A percentile compares a stretch with the other conserved stretches of the same genome.
These are phyloP conservation scores for Phalaenopsis equestris DNA, from an alignment of 106 monocot genomes.

Conservation along the genomic window DNA sequence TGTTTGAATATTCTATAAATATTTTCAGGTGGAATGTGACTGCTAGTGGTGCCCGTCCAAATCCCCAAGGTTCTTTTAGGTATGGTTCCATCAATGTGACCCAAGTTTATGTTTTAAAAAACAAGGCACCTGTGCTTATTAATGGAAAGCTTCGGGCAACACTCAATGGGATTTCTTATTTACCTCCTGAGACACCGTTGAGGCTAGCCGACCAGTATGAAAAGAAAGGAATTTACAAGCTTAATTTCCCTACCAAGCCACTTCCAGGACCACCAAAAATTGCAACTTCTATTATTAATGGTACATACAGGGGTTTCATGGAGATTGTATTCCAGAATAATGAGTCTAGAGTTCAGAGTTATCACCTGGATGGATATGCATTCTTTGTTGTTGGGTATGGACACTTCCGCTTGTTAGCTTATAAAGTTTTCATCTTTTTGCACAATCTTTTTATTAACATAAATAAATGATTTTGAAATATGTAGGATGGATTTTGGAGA, in stretches of 20 bases:
- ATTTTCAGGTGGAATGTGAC: constrained; percentile 45
- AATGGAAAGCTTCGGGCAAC: constrained; percentile 48
- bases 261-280: constrained; percentile 26
- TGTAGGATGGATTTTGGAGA: constrained; percentile 61
- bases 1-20: not conserved
- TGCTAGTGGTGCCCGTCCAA: constrained; percentile 47
- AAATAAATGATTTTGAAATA: not conserved
- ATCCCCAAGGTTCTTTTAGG: constrained; percentile 52
- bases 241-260: constrained; percentile 56
- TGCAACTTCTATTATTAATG: constrained; percentile 50
- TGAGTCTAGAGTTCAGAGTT: constrained; percentile 53
- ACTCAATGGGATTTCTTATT: constrained; percentile 60
- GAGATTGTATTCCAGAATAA: constrained; percentile 83
- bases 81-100: constrained; percentile 62
- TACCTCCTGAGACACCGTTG: constrained; percentile 39
- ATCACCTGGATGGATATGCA: constrained; percentile 78
- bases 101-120: constrained; percentile 46
- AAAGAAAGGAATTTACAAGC: constrained; percentile 48
- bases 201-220: constrained; percentile 54
- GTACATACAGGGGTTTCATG: constrained; percentile 57
- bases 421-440: not conserved
- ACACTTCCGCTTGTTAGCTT: not conserved
- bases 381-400: constrained; percentile 68
- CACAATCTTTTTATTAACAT: no score
- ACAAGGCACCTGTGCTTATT: constrained; percentile 38